These are phyloP conservation scores for Hippophae tibetana DNA, from an alignment of 306 rosid genomes.

Conservation along the genomic window DNA sequence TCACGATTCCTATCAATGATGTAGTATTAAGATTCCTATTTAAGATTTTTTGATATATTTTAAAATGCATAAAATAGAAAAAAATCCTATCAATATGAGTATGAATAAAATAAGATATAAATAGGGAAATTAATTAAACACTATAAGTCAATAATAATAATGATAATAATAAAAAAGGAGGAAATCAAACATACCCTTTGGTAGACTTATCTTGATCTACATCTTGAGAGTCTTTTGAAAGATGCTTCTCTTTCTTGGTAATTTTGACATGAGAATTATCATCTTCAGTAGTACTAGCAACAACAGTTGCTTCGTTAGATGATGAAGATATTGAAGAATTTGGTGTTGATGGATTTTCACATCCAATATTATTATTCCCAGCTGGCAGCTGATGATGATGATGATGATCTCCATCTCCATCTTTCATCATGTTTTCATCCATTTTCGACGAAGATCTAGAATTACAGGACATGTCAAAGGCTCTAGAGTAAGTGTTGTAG, in stretches of 20 bases:
- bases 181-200: conserved; percentile 52
- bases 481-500: conserved; percentile 60
- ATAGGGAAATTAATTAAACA: neutral
- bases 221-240: conserved; percentile 30
- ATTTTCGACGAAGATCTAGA: conserved; percentile 50
- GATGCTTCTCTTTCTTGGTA: conserved; percentile 42
- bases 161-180: neutral
- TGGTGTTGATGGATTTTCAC: conserved; percentile 34
- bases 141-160: neutral
- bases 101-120: neutral
- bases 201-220: conserved; percentile 39
- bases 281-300: conserved; percentile 17
- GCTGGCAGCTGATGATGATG: too few species aligned
- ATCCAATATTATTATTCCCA: neutral
- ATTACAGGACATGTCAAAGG: conserved; percentile 78
- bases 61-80: too few species aligned
- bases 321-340: conserved; percentile 64
- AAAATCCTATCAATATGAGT: too few species aligned
- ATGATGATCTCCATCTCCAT: too few species aligned
- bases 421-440: conserved; percentile 9
- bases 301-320: conserved; percentile 50
- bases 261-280: conserved; percentile 34
- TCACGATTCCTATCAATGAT: too few species aligned
- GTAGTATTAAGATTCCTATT: too few species aligned
- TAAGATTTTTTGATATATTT: too few species aligned